These are phyloP conservation scores for Camillea tinctor DNA, from an alignment of 2,329 filamentous ascomycete genomes.

Conservation along the genomic window DNA sequence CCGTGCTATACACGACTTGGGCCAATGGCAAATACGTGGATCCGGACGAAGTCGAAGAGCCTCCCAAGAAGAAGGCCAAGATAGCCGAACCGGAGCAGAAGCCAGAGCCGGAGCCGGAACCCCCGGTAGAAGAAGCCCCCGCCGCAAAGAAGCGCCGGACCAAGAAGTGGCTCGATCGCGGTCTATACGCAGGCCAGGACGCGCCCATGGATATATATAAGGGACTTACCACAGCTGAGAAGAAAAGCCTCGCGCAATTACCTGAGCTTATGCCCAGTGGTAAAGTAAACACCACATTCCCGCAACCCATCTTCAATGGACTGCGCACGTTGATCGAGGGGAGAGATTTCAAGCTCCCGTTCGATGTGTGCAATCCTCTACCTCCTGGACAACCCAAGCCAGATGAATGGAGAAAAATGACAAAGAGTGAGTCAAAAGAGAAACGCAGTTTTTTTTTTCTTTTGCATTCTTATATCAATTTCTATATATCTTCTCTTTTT, in stretches of 20 bases:
- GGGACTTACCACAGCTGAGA: slow-evolving; percentile 50
- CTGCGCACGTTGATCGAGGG: slow-evolving; percentile 68
- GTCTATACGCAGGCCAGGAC: slow-evolving; percentile 83
- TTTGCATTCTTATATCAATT: too few relatives aligned
- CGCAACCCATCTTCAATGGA: slow-evolving; percentile 76
- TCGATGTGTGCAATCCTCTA: slow-evolving; percentile 83
- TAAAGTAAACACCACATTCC: slow-evolving; percentile 59
- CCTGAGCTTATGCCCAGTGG: slow-evolving; percentile 47
- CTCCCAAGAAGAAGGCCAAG: slow-evolving; percentile 37
- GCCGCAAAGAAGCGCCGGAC: slow-evolving; percentile 44
- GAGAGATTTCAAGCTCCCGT: slow-evolving; percentile 85
- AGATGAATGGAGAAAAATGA: slow-evolving; percentile 88
- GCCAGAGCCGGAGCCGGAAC: slow-evolving; percentile 34
- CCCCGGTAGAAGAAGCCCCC: slow-evolving; percentile 36
- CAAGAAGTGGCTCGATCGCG: slow-evolving; percentile 80
- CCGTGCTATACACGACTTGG: slow-evolving; percentile 60
- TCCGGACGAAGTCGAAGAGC: slow-evolving; percentile 34
- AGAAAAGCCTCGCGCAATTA: slow-evolving; percentile 48
- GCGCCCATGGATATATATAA: slow-evolving; percentile 46
- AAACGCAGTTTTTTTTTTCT: too few relatives aligned
- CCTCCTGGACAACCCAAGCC: slow-evolving; percentile 86
- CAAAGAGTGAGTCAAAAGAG: slow-evolving; percentile 67
- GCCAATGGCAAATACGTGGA: slow-evolving; percentile 63
- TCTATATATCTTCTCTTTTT: background rate
- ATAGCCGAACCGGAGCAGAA: slow-evolving; percentile 33